phyloP scores from a whole-genome alignment of 1,284 basidiomycete species.

The Cystobasidium pallidum region DNA sequence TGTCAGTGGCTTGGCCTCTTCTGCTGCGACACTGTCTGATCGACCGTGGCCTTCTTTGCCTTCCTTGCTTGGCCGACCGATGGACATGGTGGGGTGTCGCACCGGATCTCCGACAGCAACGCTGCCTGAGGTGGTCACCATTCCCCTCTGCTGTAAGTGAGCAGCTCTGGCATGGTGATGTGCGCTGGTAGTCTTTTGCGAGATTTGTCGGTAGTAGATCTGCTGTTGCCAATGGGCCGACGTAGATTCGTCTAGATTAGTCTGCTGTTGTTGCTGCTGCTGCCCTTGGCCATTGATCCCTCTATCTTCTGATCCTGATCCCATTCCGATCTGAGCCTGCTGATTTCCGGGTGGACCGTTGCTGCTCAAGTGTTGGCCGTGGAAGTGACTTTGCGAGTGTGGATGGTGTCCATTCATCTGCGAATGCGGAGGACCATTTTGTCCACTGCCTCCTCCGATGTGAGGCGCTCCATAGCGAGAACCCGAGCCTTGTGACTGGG shows the following conservation, averaged over 20 bases:
- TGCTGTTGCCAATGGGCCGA: constrained; percentile 55
- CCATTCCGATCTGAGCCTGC: constrained; percentile 30
- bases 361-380: constrained; percentile 31
- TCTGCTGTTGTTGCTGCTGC: constrained; percentile 41
- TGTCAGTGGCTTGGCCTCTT: constrained; percentile 18
- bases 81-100: constrained; percentile 47
- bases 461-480: constrained; percentile 28
- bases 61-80: constrained; percentile 45
- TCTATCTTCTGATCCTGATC: constrained; percentile 14
- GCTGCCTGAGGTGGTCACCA: constrained; percentile 58
- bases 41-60: constrained; percentile 36
- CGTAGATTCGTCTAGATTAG: constrained; percentile 42
- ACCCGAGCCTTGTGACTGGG: constrained; percentile 20
- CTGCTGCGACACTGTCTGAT: constrained; percentile 22
- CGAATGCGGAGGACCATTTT: constrained; percentile 8
- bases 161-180: constrained; percentile 65
- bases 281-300: constrained; percentile 41
- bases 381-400: constrained; percentile 37
- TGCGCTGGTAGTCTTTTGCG: constrained; percentile 61
- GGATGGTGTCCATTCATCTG: constrained; percentile 37
- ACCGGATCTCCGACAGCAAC: constrained; percentile 60
- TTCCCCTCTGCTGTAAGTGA: constrained; percentile 62
- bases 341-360: constrained; percentile 22
- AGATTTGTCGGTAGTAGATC: constrained; percentile 54
- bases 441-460: constrained; percentile 3